A percentile compares a stretch with the other conserved stretches of the same genome.
Evolutionary conservation across 1,284 basidiomycete genomes (phyloP).

Genomic region (Rhodotorula sp.): DNA sequence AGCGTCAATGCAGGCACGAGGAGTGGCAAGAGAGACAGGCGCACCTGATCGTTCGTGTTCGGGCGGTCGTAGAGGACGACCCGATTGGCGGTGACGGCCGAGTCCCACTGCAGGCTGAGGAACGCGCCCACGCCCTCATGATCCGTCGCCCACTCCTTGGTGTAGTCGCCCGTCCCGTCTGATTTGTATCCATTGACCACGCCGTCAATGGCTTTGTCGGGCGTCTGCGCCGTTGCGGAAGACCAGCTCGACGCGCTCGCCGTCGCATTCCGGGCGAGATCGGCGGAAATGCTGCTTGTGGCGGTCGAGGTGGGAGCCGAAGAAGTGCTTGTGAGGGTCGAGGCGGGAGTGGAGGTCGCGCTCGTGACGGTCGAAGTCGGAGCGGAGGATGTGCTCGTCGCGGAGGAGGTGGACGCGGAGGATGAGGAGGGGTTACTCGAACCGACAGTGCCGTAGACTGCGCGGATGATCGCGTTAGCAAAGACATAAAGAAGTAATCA

Average conservation of each 20-base stretch:
- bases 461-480: not conserved
- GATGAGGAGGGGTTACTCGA: not conserved
- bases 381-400: no score
- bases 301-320: not conserved
- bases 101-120: conserved; percentile 11
- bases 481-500: not conserved
- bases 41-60: conserved; percentile 15
- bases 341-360: not conserved
- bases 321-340: not conserved
- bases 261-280: conserved; percentile 8
- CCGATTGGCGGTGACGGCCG: conserved; percentile 2
- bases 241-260: conserved; percentile 5
- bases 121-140: not conserved
- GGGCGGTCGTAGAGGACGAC: conserved; percentile 30
- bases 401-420: no score
- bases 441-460: conserved; percentile 25
- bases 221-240: not conserved
- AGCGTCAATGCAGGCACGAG: not conserved
- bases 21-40: not conserved
- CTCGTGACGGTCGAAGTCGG: no score
- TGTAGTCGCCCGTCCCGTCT: conserved; percentile 8
- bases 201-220: conserved; percentile 18
- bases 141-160: conserved; percentile 23
- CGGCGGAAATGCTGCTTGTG: no score
- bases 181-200: conserved; percentile 12